phyloP scores from a whole-genome alignment of 352 stramenopile species.

The Phytophthora sp. region DNA sequence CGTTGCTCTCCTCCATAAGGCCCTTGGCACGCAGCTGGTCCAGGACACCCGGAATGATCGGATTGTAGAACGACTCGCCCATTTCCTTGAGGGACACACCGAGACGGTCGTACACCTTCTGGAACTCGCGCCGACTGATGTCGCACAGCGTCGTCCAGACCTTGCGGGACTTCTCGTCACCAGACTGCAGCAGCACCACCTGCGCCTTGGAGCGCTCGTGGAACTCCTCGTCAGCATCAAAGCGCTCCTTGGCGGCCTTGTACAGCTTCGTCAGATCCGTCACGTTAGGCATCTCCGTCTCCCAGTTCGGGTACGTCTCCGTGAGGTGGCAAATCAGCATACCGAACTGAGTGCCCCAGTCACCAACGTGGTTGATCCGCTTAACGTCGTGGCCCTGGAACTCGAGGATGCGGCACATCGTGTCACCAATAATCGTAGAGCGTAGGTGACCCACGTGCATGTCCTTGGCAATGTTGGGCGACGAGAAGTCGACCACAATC shows the following conservation, averaged over 20 bases:
- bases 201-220: slow-evolving; percentile 96
- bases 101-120: slow-evolving; percentile 87
- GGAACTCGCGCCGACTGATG: slow-evolving; percentile 85
- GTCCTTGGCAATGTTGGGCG: slow-evolving; percentile 90
- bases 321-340: slow-evolving; percentile 99
- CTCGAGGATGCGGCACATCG: slow-evolving; percentile 87
- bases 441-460: slow-evolving; percentile 90
- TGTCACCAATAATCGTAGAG: slow-evolving; percentile 93
- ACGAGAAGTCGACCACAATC: slow-evolving; percentile 87
- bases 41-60: slow-evolving; percentile 87
- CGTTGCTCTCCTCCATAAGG: slow-evolving; percentile 91
- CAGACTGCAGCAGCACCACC: slow-evolving; percentile 98
- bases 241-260: slow-evolving; percentile 94
- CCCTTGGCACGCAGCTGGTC: slow-evolving; percentile 89
- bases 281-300: slow-evolving; percentile 95
- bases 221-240: slow-evolving; percentile 97
- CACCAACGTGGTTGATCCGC: slow-evolving; percentile 87
- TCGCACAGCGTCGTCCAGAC: slow-evolving; percentile 86
- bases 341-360: slow-evolving; percentile 96
- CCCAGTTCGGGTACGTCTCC: slow-evolving; percentile 96
- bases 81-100: slow-evolving; percentile 80
- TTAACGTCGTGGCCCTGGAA: slow-evolving; percentile 86
- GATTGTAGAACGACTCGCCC: slow-evolving; percentile 90
- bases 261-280: slow-evolving; percentile 95
- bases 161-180: slow-evolving; percentile 77